Conservation (phyloP, 2,329 filamentous ascomycete genomes). For the Alternaria atra region DNA sequence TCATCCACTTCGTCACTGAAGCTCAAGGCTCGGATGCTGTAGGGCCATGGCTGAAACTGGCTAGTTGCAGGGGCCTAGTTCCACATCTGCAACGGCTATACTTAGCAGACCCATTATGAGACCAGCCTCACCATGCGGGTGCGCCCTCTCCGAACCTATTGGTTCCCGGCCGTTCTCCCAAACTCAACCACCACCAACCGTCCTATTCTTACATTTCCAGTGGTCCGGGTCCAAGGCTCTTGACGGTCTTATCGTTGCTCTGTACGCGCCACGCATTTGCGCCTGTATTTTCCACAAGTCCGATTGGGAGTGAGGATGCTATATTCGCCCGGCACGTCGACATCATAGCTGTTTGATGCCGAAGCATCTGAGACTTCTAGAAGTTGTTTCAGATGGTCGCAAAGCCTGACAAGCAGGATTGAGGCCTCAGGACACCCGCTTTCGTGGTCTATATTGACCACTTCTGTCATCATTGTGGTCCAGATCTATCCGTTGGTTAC, state of each 20-base stretch:
- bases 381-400: constrained; percentile 33
- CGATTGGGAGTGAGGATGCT: not conserved
- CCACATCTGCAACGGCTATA: constrained; percentile 48
- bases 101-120: constrained; percentile 42
- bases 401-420: constrained; percentile 1
- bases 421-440: not conserved
- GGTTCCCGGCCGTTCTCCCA: constrained; percentile 22
- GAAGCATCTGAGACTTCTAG: constrained; percentile 31
- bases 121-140: constrained; percentile 35
- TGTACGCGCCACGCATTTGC: constrained; percentile 5
- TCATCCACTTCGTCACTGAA: constrained; percentile 7
- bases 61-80: constrained; percentile 43
- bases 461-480: not conserved
- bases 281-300: not conserved
- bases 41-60: constrained; percentile 46
- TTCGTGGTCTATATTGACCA: not conserved
- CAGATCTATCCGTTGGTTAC: not conserved
- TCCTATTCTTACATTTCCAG: not conserved
- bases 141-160: constrained; percentile 36
- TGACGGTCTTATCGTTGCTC: constrained; percentile 7
- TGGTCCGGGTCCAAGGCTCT: not conserved
- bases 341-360: constrained; percentile 24
- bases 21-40: constrained; percentile 30
- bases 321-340: constrained; percentile 1
- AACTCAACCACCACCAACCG: constrained; percentile 15